Evolutionary conservation across 2,329 filamentous ascomycete genomes (phyloP).

Genomic region (Xylaria sp.): DNA sequence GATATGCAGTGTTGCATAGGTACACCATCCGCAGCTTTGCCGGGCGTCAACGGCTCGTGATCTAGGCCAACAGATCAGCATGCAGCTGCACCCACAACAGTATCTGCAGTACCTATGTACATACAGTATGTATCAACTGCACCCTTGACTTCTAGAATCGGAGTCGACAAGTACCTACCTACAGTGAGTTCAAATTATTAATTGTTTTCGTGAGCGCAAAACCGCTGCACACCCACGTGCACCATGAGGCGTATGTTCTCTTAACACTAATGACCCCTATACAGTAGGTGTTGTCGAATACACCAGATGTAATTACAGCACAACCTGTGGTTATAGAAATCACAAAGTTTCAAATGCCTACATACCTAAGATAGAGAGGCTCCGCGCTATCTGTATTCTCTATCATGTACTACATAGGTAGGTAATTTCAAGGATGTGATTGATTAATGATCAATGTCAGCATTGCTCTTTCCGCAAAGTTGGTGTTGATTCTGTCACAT

Average conservation of each 20-base stretch:
- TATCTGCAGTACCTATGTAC: no score
- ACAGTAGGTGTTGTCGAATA: background rate
- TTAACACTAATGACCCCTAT: background rate
- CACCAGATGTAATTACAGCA: background rate
- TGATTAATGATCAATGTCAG: background rate
- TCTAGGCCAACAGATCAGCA: constrained; percentile 9
- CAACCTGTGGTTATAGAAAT: background rate
- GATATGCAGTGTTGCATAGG: constrained; percentile 42
- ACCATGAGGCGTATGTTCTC: background rate
- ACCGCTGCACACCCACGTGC: background rate
- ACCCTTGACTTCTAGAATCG: background rate
- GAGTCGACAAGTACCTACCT: background rate
- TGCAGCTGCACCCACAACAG: background rate
- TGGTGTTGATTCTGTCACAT: background rate
- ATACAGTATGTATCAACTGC: background rate
- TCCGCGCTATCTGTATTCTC: background rate
- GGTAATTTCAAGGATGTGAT: background rate
- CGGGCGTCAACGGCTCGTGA: constrained; percentile 19
- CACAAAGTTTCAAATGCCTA: background rate
- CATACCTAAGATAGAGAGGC: no score
- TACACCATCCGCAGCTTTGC: constrained; percentile 19
- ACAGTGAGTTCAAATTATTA: background rate
- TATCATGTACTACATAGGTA: background rate
- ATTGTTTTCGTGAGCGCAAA: background rate
- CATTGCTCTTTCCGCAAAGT: background rate